These are phyloP conservation scores for Mediolabrus comicus DNA, from an alignment of 108 stramenopile species.

Conservation along the genomic window DNA sequence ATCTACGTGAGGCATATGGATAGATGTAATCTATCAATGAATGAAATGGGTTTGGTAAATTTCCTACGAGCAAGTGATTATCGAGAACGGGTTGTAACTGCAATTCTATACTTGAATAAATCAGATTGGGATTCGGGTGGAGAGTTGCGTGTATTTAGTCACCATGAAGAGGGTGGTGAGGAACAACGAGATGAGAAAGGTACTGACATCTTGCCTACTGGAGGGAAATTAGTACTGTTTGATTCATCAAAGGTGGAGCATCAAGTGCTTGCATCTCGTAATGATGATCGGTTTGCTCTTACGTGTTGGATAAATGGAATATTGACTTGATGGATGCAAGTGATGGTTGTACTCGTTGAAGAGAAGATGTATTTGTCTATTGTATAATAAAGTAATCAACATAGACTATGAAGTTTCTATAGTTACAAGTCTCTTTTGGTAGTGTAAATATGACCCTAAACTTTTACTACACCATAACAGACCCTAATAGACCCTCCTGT, in stretches of 20 bases:
- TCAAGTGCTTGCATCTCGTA: constrained; percentile 14
- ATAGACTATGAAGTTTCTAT: too few relatives aligned
- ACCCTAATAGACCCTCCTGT: too few relatives aligned
- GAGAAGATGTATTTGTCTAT: too few relatives aligned
- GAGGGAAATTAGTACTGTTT: constrained; percentile 26
- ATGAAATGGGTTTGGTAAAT: constrained; percentile 30
- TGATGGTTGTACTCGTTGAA: too few relatives aligned
- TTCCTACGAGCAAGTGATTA: constrained; percentile 31
- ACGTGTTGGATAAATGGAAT: constrained; percentile 22
- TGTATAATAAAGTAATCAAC: too few relatives aligned
- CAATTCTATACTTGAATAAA: constrained; percentile 36
- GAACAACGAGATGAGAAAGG: not conserved
- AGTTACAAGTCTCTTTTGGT: too few relatives aligned
- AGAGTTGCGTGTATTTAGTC: not conserved
- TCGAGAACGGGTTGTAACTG: constrained; percentile 28
- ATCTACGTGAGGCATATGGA: constrained; percentile 32
- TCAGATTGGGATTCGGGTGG: constrained; percentile 21
- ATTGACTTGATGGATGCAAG: not conserved
- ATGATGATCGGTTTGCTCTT: constrained; percentile 11
- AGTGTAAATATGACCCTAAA: too few relatives aligned
- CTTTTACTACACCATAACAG: too few relatives aligned
- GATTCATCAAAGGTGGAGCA: constrained; percentile 27
- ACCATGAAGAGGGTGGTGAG: not conserved
- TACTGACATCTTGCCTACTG: constrained; percentile 15
- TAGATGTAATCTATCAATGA: constrained; percentile 11